A percentile compares a stretch with the other conserved stretches of the same genome.
phyloP scores from a whole-genome alignment of 768 basidiomycete genomes.

The Boletus barrowsii region DNA sequence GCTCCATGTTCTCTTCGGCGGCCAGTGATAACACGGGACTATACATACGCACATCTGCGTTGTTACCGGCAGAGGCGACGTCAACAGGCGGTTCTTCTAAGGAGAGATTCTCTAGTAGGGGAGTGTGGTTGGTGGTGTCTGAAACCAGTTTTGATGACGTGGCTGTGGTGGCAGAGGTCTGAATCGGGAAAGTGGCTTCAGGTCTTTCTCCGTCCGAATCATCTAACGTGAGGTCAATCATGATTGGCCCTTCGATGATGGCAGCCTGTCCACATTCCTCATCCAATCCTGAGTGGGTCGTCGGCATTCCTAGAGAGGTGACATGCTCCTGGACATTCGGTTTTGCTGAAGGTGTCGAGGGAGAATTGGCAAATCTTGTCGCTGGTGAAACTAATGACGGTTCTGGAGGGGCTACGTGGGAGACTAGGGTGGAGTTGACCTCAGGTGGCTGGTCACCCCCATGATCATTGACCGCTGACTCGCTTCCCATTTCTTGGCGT shows the following conservation, averaged over 20 bases:
- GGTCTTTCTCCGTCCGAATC: conserved; percentile 16
- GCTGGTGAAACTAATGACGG: not conserved
- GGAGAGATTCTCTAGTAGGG: conserved; percentile 20
- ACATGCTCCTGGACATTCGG: not conserved
- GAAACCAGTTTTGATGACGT: conserved; percentile 6
- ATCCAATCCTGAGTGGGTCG: not conserved
- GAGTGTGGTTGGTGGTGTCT: conserved; percentile 16
- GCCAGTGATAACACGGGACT: conserved; percentile 13
- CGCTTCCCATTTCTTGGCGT: conserved; percentile 5
- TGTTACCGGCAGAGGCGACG: not conserved
- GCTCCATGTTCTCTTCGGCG: conserved; percentile 10
- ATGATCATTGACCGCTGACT: not conserved
- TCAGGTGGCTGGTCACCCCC: not conserved
- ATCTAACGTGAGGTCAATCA: conserved; percentile 27
- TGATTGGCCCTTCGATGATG: conserved; percentile 16
- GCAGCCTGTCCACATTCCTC: not conserved
- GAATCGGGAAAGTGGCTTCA: conserved; percentile 9
- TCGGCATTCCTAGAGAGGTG: not conserved
- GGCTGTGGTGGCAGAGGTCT: not conserved
- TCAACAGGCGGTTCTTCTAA: conserved; percentile 15
- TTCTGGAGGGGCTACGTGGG: not conserved
- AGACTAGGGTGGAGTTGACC: not conserved
- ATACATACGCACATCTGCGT: conserved; percentile 22
- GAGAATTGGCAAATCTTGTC: not conserved
- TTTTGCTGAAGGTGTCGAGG: not conserved